Evolutionary conservation across 2,329 filamentous ascomycete genomes (phyloP).

Genomic region (Lithohypha guttulata): DNA sequence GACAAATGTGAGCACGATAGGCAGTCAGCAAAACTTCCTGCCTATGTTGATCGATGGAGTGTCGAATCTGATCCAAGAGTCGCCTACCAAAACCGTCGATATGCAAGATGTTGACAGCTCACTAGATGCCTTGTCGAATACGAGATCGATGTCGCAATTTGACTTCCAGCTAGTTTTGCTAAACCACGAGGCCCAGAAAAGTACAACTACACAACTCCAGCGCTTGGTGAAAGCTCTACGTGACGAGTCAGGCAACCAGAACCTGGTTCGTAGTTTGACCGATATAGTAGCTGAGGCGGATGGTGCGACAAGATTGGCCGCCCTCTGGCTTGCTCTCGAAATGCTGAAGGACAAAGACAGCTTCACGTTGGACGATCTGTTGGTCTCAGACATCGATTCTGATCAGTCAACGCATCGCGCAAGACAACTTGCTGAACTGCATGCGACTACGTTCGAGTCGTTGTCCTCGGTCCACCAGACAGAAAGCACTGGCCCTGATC

Average conservation of each 20-base stretch:
- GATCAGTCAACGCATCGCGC: constrained; percentile 26
- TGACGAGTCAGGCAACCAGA: constrained; percentile 31
- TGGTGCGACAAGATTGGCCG: constrained; percentile 52
- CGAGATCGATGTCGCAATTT: not conserved
- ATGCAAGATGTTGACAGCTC: constrained; percentile 9
- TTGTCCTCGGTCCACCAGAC: constrained; percentile 25
- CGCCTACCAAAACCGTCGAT: constrained; percentile 9
- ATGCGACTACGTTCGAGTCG: constrained; percentile 32
- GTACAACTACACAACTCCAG: constrained; percentile 51
- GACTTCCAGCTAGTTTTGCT: constrained; percentile 17
- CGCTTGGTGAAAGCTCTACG: constrained; percentile 48
- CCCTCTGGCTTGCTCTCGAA: constrained; percentile 71
- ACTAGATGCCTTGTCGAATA: constrained; percentile 9
- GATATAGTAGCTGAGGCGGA: constrained; percentile 49
- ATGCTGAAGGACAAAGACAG: constrained; percentile 51
- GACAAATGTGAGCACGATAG: not conserved
- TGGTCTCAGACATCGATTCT: constrained; percentile 43
- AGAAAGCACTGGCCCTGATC: constrained; percentile 30
- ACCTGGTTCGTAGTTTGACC: constrained; percentile 55
- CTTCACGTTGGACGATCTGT: constrained; percentile 53
- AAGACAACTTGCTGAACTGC: constrained; percentile 35
- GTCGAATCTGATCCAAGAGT: constrained; percentile 34
- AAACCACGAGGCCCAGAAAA: constrained; percentile 18
- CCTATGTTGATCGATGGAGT: constrained; percentile 66
- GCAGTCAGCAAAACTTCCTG: constrained; percentile 35